Conservation (phyloP, 306 rosid genomes). For the Malus asiatica region DNA sequence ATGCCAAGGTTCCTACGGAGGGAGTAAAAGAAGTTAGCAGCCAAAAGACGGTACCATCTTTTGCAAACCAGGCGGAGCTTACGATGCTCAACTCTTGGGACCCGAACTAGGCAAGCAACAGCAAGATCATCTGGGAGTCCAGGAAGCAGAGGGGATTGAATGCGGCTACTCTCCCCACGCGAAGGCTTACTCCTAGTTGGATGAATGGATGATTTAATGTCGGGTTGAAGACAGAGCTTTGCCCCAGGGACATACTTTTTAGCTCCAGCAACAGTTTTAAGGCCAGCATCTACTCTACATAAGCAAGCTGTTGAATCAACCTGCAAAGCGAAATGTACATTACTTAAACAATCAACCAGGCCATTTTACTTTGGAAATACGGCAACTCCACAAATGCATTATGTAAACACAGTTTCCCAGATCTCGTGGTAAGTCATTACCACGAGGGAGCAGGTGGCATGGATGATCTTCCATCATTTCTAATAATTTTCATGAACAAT, state of each 20-base stretch:
- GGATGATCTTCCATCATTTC: background rate
- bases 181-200: conserved; percentile 69
- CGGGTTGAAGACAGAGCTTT: conserved; percentile 83
- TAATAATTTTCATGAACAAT: background rate
- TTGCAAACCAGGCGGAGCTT: conserved; percentile 78
- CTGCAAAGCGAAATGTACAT: conserved; percentile 35
- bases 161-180: conserved; percentile 68
- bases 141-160: conserved; percentile 76
- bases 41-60: conserved; percentile 79
- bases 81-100: conserved; percentile 71
- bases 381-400: conserved; percentile 2
- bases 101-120: conserved; percentile 77
- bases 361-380: background rate
- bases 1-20: conserved; percentile 64
- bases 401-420: background rate
- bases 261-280: conserved; percentile 74
- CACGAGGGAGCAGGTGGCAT: background rate
- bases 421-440: background rate
- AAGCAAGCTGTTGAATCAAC: conserved; percentile 84
- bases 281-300: conserved; percentile 80
- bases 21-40: conserved; percentile 74
- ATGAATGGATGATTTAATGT: conserved; percentile 77
- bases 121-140: conserved; percentile 93
- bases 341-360: background rate
- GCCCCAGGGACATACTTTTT: conserved; percentile 74